Conservation (phyloP, 805 yeast species). For the Candida koratica region DNA sequence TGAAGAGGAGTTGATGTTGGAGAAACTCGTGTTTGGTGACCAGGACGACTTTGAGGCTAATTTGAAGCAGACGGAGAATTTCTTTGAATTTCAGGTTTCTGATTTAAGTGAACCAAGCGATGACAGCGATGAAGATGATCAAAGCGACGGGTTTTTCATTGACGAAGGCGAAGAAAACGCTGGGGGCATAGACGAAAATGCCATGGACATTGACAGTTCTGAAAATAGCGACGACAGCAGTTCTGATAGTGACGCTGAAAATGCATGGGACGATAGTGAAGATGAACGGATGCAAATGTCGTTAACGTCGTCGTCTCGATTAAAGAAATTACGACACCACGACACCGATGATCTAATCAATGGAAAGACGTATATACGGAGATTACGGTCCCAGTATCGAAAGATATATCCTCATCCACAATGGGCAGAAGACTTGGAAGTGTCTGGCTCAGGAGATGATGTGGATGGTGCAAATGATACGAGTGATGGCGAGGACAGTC, state of each 20-base stretch:
- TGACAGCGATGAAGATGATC: slow-evolving; percentile 33
- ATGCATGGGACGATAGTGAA: slow-evolving; percentile 83
- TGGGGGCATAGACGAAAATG: slow-evolving; percentile 7
- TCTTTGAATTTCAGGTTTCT: too few species aligned
- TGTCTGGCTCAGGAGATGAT: slow-evolving; percentile 30
- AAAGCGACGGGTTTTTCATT: slow-evolving; percentile 34
- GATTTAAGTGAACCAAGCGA: neutral
- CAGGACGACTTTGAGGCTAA: slow-evolving; percentile 64
- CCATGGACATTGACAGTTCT: slow-evolving; percentile 12
- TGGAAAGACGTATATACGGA: slow-evolving; percentile 57
- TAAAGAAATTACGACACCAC: slow-evolving; percentile 66
- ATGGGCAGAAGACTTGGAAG: slow-evolving; percentile 55
- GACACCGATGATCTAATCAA: slow-evolving; percentile 50
- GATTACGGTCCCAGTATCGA: slow-evolving; percentile 70
- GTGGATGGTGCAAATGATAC: slow-evolving; percentile 22
- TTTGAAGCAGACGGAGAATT: slow-evolving; percentile 56
- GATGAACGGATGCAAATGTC: slow-evolving; percentile 73
- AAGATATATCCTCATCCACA: slow-evolving; percentile 77
- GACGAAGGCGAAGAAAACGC: slow-evolving; percentile 34
- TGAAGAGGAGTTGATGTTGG: slow-evolving; percentile 75
- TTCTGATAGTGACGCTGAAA: slow-evolving; percentile 27
- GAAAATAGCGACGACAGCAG: slow-evolving; percentile 20
- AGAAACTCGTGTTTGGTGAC: slow-evolving; percentile 89
- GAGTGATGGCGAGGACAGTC: slow-evolving; percentile 16
- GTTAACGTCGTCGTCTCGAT: slow-evolving; percentile 51